phyloP scores from a whole-genome alignment of 441 rosid species.

The Euphorbia celastroides region DNA sequence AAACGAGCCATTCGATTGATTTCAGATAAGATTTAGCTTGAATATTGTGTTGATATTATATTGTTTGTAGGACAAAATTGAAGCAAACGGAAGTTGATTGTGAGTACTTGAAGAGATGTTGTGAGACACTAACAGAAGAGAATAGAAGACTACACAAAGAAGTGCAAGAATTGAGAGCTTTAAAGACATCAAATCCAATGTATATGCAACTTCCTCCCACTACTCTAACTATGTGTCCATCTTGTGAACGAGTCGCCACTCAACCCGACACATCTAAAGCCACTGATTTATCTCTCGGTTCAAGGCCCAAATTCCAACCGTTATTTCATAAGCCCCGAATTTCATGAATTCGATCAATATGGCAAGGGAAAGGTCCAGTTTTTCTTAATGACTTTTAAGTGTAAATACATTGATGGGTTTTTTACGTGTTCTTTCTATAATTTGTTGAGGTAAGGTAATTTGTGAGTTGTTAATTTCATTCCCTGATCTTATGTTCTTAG shows the following conservation, averaged over 20 bases:
- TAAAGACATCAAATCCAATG: slow-evolving; percentile 73
- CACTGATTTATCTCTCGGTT: slow-evolving; percentile 4
- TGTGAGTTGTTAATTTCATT: too few species aligned
- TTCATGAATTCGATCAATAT: neutral
- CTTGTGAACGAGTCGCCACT: slow-evolving; percentile 87
- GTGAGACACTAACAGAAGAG: slow-evolving; percentile 85
- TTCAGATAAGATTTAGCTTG: too few species aligned
- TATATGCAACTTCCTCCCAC: slow-evolving; percentile 95
- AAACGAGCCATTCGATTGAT: too few species aligned
- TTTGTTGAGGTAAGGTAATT: neutral
- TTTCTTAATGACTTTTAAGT: neutral
- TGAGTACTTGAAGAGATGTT: slow-evolving; percentile 88
- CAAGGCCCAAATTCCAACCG: slow-evolving; percentile 17
- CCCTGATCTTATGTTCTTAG: neutral
- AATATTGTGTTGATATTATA: too few species aligned
- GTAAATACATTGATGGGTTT: neutral
- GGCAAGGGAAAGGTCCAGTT: too few species aligned
- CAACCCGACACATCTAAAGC: slow-evolving; percentile 10
- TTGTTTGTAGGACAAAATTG: slow-evolving; percentile 96
- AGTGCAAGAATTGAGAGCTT: slow-evolving; percentile 74
- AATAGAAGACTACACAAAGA: slow-evolving; percentile 88
- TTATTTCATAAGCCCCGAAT: slow-evolving; percentile 15
- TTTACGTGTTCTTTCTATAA: neutral
- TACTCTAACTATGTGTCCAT: slow-evolving; percentile 97
- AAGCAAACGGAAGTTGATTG: slow-evolving; percentile 97